phyloP scores from a whole-genome alignment of 805 yeast genomes.

The Debaryomyces tyrocola region DNA sequence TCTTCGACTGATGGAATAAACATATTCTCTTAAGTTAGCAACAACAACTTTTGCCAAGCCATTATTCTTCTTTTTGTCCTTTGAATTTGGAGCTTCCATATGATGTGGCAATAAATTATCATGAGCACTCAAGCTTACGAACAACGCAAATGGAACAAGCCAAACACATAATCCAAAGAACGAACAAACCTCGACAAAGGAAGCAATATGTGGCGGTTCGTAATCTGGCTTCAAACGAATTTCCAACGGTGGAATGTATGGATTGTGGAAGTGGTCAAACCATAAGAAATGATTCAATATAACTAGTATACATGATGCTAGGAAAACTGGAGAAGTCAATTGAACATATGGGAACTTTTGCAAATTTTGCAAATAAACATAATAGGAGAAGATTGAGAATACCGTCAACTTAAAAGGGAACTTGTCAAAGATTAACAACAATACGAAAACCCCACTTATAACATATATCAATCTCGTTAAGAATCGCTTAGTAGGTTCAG shows the following conservation, averaged over 20 bases:
- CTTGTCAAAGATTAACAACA: slow-evolving; percentile 70
- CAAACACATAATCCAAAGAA: slow-evolving; percentile 92
- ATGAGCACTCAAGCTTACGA: slow-evolving; percentile 88
- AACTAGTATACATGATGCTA: slow-evolving; percentile 71
- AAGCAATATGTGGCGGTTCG: slow-evolving; percentile 66
- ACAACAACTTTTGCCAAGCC: slow-evolving; percentile 72
- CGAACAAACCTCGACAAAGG: slow-evolving; percentile 88
- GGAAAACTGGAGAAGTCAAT: slow-evolving; percentile 67
- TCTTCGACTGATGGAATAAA: slow-evolving; percentile 48
- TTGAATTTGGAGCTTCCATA: slow-evolving; percentile 26
- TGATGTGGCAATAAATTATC: slow-evolving; percentile 80
- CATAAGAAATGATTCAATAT: slow-evolving; percentile 81
- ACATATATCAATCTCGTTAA: slow-evolving; percentile 61
- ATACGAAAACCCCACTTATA: slow-evolving; percentile 53
- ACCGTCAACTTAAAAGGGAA: slow-evolving; percentile 69
- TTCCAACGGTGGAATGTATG: slow-evolving; percentile 68
- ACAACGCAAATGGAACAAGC: slow-evolving; percentile 90
- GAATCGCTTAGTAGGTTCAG: slow-evolving; percentile 77
- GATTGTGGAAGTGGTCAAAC: slow-evolving; percentile 81
- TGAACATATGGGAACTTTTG: slow-evolving; percentile 81
- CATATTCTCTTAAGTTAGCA: slow-evolving; percentile 47
- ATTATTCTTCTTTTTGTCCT: slow-evolving; percentile 32
- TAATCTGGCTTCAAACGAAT: slow-evolving; percentile 58
- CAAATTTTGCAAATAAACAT: slow-evolving; percentile 74
- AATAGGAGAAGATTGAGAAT: slow-evolving; percentile 71